phyloP scores from a whole-genome alignment of 768 basidiomycete genomes.

The Kwoniella dejecticola region DNA sequence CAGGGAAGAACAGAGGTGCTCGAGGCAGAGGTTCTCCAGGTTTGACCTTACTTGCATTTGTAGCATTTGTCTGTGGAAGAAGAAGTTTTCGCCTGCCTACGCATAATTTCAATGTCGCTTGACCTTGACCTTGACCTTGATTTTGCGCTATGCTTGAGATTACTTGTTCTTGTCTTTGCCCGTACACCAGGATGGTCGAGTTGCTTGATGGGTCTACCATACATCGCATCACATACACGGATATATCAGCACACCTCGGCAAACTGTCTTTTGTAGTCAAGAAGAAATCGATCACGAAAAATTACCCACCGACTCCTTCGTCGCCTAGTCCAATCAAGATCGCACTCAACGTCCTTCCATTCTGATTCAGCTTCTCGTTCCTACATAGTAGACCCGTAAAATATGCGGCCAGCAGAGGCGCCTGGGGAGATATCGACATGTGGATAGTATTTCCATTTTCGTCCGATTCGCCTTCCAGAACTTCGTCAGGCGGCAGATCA shows the following conservation, averaged over 20 bases:
- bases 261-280: background rate
- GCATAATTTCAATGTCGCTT: constrained; percentile 23
- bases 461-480: constrained; percentile 30
- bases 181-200: constrained; percentile 57
- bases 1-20: constrained; percentile 47
- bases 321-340: constrained; percentile 51
- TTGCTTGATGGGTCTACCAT: constrained; percentile 27
- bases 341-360: constrained; percentile 44
- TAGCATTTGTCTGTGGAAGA: constrained; percentile 23
- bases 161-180: constrained; percentile 37
- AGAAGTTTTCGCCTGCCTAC: constrained; percentile 41
- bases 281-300: background rate
- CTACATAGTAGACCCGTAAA: constrained; percentile 44
- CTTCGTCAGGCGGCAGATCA: constrained; percentile 39
- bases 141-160: background rate
- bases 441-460: constrained; percentile 42
- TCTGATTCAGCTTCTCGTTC: constrained; percentile 15
- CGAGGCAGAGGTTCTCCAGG: constrained; percentile 54
- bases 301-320: constrained; percentile 42
- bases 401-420: constrained; percentile 40
- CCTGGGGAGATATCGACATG: constrained; percentile 43
- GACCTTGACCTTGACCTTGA: constrained; percentile 2
- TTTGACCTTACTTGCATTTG: constrained; percentile 28
- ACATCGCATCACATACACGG: constrained; percentile 4
- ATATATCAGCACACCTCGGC: too few species aligned